Base-by-base conservation (phyloP, 2,329 filamentous ascomycete species). In the Fusarium brachygibbosum region DNA sequence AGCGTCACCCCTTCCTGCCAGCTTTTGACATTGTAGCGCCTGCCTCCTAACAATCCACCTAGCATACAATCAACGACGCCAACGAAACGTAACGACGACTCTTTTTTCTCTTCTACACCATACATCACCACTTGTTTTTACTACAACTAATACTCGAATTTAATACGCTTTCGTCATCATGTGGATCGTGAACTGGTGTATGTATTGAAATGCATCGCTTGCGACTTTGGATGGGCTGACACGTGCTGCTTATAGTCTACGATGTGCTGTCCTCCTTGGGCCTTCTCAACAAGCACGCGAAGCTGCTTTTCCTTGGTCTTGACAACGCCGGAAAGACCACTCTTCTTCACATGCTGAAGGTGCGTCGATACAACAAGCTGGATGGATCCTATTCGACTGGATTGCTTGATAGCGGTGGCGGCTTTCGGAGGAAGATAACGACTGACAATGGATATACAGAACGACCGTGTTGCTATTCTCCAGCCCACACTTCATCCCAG, bases 131-230 rank as follows among this genome's bases (percentile, higher is more conserved):
- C 60, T 46, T 29, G 44, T 50, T 63, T 71, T 66, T 63, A 65
- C 58, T 70, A 50, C 58, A 65, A 31, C 50, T 73, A 72, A 67
- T 70, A 69, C 51, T 25, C 56, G 37, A 35, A 46, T 50, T 53
- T 70, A 66, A 75, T 70, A 73, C 59, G 48, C 29, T 12, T 9
- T 72, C 66, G 63, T 71, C 82, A 86, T 78, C 70, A 97, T 97
- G 94, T 97, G 93, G 93, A 92, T 97, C 81, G 83, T 97, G 80
- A 94, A 95, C 88, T 97, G 94, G 93, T 97, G 93, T 97, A 93
- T 79, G 89, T 85, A 72, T 68, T 55, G 31, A 57, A 19, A 62
- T 54, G 52, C 58, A 48, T 35, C 41, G 42, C 48, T 57, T 48
- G 51, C 38, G 35, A 58, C 57, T 57, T 52, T 38, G 28, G 46